Evolutionary conservation across 1,284 basidiomycete species (phyloP), one percentile per base, ranked within the genome.

Genomic region (Quambalaria eucalypti): DNA sequence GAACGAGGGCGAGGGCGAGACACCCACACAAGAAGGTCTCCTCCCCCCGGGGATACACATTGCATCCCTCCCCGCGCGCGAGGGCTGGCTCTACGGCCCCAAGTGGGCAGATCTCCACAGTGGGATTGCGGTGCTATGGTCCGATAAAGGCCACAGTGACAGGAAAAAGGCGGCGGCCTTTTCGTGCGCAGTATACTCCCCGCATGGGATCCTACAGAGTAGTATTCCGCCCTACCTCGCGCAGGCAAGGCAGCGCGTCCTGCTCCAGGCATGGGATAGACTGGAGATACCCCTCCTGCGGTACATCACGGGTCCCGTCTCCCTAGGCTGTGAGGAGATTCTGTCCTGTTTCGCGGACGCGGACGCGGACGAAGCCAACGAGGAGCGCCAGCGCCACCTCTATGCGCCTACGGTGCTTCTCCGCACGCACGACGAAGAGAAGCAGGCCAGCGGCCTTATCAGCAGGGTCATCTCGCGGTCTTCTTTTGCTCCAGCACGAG

Each of bases 351-450:
- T 51, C 44, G 23, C 16, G n/a, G 44, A 26, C 8, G 39, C 29
- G 25, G 12, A 33, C 23, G 30, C 52, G 7, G 7, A 28, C 6
- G 36, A 39, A 39, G 4, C 16, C 3, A 3, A 14, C 4, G 5
- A 14, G 36, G 21, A 39, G 36, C 4, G 38, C 23, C 28, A 26
- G 25, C 28, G 36, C 16, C 8, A 14, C n/a, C 21, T 19, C 38
- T 52, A 46, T 28, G 16, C n/a, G 12, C 51, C 51, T 16, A 36
- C 10, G 28, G 33, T 54, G 7, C 28, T 57, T 5, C 36, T 57
- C 7, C 52, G 42, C 26, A 57, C 56, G 7, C 56, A 57, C 28
- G 56, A 53, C 26, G 56, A 57, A 28, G 30, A 36, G 28, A 57
- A 57, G 47, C 25, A 31, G 21, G 51, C 46, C 8, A 29, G 33